Base-by-base conservation (phyloP, 2,329 filamentous ascomycete genomes). In the Trichoderma oligosporum region DNA sequence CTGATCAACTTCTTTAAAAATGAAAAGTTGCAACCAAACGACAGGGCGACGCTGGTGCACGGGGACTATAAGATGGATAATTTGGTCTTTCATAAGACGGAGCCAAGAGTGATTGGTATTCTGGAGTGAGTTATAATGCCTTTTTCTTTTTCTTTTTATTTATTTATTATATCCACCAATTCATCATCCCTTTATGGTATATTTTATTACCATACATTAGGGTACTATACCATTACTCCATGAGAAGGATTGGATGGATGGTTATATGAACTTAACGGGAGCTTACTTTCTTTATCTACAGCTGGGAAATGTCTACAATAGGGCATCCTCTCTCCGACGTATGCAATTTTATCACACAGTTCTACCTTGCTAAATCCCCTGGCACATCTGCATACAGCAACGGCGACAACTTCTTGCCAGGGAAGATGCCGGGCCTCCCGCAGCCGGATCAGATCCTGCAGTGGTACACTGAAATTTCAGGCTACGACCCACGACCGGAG, bases 21-120 rank as follows among this genome's bases (percentile, higher is more conserved):
- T 66, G 78, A 83, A 63, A 71, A 71, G 57, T 80, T 78, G 48
- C 90, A 93, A 73, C 93, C 93, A 1, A 76, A 79, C 60, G 93
- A 97, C 70, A 80, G 89, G 61, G 85, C 82, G 20, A 87, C 86
- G 4, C 81, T 97, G 61, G 86, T 97, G 27, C 94, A 97, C 68
- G 94, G 94, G 33, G 94, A 99, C 72, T 99, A 93, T 78, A 99
- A 97, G 78, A 96, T 93, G 67, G 89, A 94, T 71, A 94, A 94
- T 66, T 71, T 93, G 63, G 85, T 94, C 38, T 99, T 96, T 71
- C 90, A 97, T 76, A 88, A 89, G 74, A 92, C 89, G 0, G 88
- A 93, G 71, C 85, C 92, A 5, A 79, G 86, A 53, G 92, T 97
- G 11, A 92, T 97, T 72, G 94, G 93, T 4, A 91, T 97, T 55